Evolutionary conservation across 805 yeast species (phyloP), one percentile per base, ranked within the genome.

Genomic region (Candida pini): DNA sequence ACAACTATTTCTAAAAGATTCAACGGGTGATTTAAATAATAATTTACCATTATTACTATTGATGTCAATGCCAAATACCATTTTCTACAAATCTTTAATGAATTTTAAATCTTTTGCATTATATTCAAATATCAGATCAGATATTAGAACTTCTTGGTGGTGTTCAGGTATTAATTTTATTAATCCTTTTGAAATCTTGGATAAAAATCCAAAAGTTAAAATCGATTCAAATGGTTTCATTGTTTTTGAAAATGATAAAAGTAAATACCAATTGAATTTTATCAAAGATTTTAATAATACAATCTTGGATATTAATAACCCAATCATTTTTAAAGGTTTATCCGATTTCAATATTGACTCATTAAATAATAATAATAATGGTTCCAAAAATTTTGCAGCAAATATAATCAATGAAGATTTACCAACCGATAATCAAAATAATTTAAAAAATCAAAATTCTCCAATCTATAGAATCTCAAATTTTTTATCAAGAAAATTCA

Each of bases 61-160:
- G 53, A 78, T 86, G 88, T 72, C 92, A 0, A 69, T 71, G 37
- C 73, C 75, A 2, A 59, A 63, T 21, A 74, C 90, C 0, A 64
- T 72, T 4, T 86, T 83, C 52, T 71, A 57, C 52, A 65, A 68
- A 42, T 82, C 78, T 1, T 62, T 86, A 27, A 45, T 62, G 19
- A 38, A 40, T 21, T 87, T 86, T 61, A 59, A 68, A 39, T 54
- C 72, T 43, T 66, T 69, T 28, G 56, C 77, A 5, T 57, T 85
- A 29, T 84, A 86, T 51, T 83, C 92, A 5, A 87, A 87, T 58
- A 70, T 83, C 26, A 71, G 79, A 38, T 83, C 86, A 43, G 96
- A 86, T 59, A 78, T 78, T 44, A 72, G 95, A 45, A 78, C 94
- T 4, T 72, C 84, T 12, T 87, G 85, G 81, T 85, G 83, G 73